Base-by-base conservation (phyloP, 106 monocot species). In the Gastrodia elata region DNA sequence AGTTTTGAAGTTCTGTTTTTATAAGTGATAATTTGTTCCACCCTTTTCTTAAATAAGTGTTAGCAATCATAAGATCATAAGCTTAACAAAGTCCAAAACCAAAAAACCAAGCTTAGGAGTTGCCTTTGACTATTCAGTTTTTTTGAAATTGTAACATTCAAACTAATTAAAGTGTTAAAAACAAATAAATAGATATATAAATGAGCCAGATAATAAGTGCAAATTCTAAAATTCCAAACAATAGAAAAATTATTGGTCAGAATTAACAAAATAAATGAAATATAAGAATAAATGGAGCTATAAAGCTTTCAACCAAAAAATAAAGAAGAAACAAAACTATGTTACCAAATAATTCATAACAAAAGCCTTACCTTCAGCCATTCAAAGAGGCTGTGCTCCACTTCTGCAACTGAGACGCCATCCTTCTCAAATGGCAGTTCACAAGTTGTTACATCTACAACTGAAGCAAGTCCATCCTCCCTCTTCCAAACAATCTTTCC, bases 401-500 rank as follows among this genome's bases (percentile, higher is more conserved):
- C 98, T 71, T 91, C 82, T 28, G 91, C 86, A 67, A 99, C 91
- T 37, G 93, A 99, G 5, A 91, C 93, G 73, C 93, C 91, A 77
- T 81, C 83, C 79, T 89, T 99, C 83, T 99, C 88, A 65, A 99
- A 81, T 59, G 93, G 98, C 13, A 99, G 73, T 74, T 93, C 98
- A 79, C 87, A 91, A 27, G 87, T 83, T 68, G 89, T 91, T 58
- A 84, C 86, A 89, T 83, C 91, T 71, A 93, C 76, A 81, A 99
- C 81, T 34, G 98, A 99, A 65, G 98, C 98, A 52, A 99, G 87
- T 13, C 91, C 98, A 81, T 99, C 98, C 68, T 99, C 98, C 74
- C 98, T 86, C 57, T 80, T 88, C 98, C 98, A 99, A 36, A 99
- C 98, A 79, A 93, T 77, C 42, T 81, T 88, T 40, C 93, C 91